A percentile compares a stretch with the other conserved stretches of the same genome.
These are phyloP conservation scores for Collybiopsis confluens DNA, from an alignment of 768 basidiomycete species.

Conservation along the genomic window DNA sequence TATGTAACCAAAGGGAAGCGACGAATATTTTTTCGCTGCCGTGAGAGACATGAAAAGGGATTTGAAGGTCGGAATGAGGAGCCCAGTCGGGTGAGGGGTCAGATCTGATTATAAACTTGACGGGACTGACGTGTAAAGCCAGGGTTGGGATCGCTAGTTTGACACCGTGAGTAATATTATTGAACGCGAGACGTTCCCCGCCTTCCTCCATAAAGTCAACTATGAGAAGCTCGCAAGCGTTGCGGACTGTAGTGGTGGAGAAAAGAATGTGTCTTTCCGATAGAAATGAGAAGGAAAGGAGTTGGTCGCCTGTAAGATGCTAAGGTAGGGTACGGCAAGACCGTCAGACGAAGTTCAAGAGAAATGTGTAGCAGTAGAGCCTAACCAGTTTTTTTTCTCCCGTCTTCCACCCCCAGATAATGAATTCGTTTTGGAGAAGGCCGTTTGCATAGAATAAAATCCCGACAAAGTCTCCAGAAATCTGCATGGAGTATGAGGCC, in stretches of 20 bases:
- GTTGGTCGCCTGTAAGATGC: slow-evolving; percentile 25
- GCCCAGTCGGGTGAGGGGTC: slow-evolving; percentile 49
- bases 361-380: too few species aligned
- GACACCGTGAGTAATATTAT: slow-evolving; percentile 25
- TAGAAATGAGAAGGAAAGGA: slow-evolving; percentile 41
- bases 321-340: slow-evolving; percentile 11
- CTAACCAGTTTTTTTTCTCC: slow-evolving; percentile 47
- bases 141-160: slow-evolving; percentile 40
- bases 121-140: slow-evolving; percentile 18
- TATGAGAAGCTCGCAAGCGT: slow-evolving; percentile 28
- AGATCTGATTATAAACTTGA: slow-evolving; percentile 42
- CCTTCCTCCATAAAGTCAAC: slow-evolving; percentile 35
- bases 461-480: slow-evolving; percentile 48
- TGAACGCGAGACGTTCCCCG: too few species aligned
- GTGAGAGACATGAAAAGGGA: slow-evolving; percentile 43
- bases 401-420: slow-evolving; percentile 68
- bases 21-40: slow-evolving; percentile 39
- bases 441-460: slow-evolving; percentile 38
- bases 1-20: slow-evolving; percentile 37
- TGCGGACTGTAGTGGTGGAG: slow-evolving; percentile 20
- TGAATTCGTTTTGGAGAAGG: slow-evolving; percentile 35
- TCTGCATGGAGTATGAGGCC: slow-evolving; percentile 43
- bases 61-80: slow-evolving; percentile 25
- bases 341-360: not conserved
- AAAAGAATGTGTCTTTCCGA: slow-evolving; percentile 36